Percentiles rank a stretch among this genome's conserved stretches.
These are phyloP conservation scores for Circinella minor DNA, from an alignment of 371 early-diverging fungal genomes.

Conservation along the genomic window DNA sequence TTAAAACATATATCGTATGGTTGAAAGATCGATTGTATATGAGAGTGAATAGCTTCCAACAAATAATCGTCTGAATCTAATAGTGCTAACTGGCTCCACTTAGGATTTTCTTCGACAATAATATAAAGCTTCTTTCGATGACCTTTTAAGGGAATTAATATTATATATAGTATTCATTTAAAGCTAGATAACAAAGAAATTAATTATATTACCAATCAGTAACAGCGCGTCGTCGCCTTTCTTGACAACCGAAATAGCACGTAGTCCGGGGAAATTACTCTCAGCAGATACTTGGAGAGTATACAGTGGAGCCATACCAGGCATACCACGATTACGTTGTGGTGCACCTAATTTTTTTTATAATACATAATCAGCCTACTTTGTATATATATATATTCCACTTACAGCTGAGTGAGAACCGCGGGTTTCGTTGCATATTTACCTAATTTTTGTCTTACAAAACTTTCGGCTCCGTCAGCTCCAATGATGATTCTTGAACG, in stretches of 20 bases:
- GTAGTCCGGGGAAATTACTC: constrained; percentile 34
- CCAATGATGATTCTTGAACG: constrained; percentile 36
- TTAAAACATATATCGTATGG: constrained; percentile 39
- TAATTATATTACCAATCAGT: constrained; percentile 28
- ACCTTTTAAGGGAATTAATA: constrained; percentile 21
- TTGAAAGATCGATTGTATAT: constrained; percentile 33
- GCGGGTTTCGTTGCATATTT: constrained; percentile 9
- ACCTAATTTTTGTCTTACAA: constrained; percentile 48
- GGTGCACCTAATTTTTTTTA: background rate
- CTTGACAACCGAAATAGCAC: constrained; percentile 29
- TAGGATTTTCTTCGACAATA: constrained; percentile 35
- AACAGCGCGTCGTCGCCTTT: constrained; percentile 29
- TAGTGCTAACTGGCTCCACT: constrained; percentile 35
- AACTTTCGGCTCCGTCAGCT: constrained; percentile 38
- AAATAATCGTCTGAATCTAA: constrained; percentile 32
- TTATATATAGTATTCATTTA: background rate
- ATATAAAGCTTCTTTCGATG: constrained; percentile 33
- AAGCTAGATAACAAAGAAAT: background rate
- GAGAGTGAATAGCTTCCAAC: constrained; percentile 25
- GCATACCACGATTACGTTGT: constrained; percentile 4
- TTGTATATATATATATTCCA: no score
- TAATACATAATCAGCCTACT: no score
- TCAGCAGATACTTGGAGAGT: constrained; percentile 30
- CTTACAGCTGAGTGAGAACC: no score
- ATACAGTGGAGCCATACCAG: constrained; percentile 26